Evolutionary conservation across 768 basidiomycete species (phyloP).

Genomic region (Austroboletus eburneus): DNA sequence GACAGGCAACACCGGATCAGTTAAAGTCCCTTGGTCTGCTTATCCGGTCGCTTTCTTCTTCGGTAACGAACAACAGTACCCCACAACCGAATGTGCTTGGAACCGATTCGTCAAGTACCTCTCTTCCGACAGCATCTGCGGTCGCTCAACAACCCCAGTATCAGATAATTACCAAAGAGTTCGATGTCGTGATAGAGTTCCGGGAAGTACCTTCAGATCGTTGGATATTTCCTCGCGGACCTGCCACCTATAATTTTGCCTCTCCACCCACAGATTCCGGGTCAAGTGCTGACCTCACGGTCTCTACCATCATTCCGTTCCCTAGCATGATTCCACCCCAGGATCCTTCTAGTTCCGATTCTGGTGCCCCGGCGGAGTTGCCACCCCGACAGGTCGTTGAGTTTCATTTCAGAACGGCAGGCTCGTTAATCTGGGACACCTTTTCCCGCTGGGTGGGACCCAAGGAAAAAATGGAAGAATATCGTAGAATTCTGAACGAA

Average conservation of each 20-base stretch:
- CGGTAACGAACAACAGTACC: constrained; percentile 2
- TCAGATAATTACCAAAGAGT: constrained; percentile 45
- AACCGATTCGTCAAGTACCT: constrained; percentile 10
- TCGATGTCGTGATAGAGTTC: constrained; percentile 72
- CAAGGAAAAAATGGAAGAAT: constrained; percentile 48
- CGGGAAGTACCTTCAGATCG: constrained; percentile 57
- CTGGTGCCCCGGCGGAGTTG: constrained; percentile 5
- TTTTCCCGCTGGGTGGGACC: constrained; percentile 60
- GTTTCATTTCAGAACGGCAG: constrained; percentile 47
- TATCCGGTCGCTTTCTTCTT: constrained; percentile 57
- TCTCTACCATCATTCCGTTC: constrained; percentile 48
- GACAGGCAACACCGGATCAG: constrained; percentile 59
- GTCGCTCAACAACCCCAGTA: constrained; percentile 21
- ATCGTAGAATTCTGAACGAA: constrained; percentile 40
- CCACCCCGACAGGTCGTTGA: constrained; percentile 34
- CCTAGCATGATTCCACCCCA: constrained; percentile 17
- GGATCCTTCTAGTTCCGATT: constrained; percentile 12
- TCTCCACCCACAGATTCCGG: constrained; percentile 12
- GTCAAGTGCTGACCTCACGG: constrained; percentile 30
- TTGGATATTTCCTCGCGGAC: constrained; percentile 65
- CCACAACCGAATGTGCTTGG: constrained; percentile 5
- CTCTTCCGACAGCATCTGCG: constrained; percentile 11
- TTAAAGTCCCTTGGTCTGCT: constrained; percentile 65
- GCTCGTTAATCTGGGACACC: constrained; percentile 51
- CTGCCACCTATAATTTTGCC: constrained; percentile 45